Evolutionary conservation across 2,329 filamentous ascomycete genomes (phyloP).

Genomic region (Cucurbitaria berberidis): DNA sequence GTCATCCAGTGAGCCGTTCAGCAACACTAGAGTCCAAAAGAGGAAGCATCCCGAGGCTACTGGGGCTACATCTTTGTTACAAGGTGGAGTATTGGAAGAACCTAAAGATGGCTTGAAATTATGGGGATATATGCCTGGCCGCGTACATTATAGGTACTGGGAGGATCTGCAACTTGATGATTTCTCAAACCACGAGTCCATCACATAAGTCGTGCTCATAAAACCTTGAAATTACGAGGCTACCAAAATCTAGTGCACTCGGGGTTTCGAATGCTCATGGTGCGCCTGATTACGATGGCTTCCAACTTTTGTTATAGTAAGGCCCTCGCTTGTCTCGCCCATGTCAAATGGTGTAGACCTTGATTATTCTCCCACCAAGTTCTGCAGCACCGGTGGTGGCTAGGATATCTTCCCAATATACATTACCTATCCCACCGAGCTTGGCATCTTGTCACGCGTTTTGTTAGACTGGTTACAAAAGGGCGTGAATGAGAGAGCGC

Average conservation of each 20-base stretch:
- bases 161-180: slow-evolving; percentile 34
- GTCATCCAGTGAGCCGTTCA: slow-evolving; percentile 18
- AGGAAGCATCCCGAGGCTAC: slow-evolving; percentile 20
- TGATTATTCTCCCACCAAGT: no score
- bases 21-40: slow-evolving; percentile 26
- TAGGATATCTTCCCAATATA: no score
- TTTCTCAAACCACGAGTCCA: slow-evolving; percentile 3
- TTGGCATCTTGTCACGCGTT: no score
- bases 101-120: slow-evolving; percentile 38
- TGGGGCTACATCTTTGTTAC: slow-evolving; percentile 7
- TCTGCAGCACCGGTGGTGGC: no score
- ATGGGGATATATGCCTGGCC: slow-evolving; percentile 48
- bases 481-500: no score
- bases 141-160: slow-evolving; percentile 44
- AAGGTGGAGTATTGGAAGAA: slow-evolving; percentile 14
- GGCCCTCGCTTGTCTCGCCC: no score
- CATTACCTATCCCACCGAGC: no score
- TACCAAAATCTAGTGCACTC: neutral
- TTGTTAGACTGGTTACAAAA: no score
- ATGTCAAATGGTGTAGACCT: no score
- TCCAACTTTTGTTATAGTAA: no score
- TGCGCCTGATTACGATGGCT: no score
- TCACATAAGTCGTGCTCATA: neutral
- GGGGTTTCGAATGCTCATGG: no score
- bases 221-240: neutral